Conservation (phyloP, 495 filamentous ascomycete species). For the Trichocladium antarcticum region DNA sequence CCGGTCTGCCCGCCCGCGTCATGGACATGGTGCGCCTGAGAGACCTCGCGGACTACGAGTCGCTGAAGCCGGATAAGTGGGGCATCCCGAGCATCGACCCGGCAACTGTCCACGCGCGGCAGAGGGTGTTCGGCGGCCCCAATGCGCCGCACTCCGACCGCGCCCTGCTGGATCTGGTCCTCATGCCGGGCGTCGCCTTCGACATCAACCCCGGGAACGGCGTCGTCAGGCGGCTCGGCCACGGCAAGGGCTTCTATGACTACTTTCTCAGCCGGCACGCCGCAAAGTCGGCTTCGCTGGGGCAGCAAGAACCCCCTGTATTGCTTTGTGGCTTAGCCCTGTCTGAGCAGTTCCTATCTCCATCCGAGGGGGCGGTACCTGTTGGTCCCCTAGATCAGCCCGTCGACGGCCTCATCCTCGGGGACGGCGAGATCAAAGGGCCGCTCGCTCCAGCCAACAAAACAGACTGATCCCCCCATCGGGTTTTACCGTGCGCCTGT, state of each 20-base stretch:
- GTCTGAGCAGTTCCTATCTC: conserved; percentile 68
- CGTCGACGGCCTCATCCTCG: conserved; percentile 37
- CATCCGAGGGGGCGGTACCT: conserved; percentile 30
- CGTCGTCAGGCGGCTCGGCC: conserved; percentile 63
- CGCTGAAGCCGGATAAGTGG: conserved; percentile 69
- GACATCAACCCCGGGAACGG: conserved; percentile 44
- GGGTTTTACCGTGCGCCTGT: conserved; percentile 10
- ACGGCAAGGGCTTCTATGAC: conserved; percentile 97
- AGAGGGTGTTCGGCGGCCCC: conserved; percentile 56
- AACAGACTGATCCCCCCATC: conserved; percentile 8
- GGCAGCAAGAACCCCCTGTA: conserved; percentile 35
- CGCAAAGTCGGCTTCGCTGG: conserved; percentile 30
- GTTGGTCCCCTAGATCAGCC: conserved; percentile 37
- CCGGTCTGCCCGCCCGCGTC: conserved; percentile 44
- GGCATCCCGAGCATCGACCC: conserved; percentile 73
- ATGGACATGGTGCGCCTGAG: conserved; percentile 90
- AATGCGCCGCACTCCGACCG: conserved; percentile 37
- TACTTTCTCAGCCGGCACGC: conserved; percentile 70
- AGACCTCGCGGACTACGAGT: conserved; percentile 62
- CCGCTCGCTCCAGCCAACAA: conserved; percentile 9
- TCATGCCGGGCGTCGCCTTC: conserved; percentile 93
- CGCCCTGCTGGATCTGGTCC: conserved; percentile 59
- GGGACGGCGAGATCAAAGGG: conserved; percentile 35
- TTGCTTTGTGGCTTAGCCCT: conserved; percentile 75
- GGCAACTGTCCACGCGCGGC: conserved; percentile 48